Conservation (phyloP, 805 yeast genomes). For the Metschnikowia matae region DNA sequence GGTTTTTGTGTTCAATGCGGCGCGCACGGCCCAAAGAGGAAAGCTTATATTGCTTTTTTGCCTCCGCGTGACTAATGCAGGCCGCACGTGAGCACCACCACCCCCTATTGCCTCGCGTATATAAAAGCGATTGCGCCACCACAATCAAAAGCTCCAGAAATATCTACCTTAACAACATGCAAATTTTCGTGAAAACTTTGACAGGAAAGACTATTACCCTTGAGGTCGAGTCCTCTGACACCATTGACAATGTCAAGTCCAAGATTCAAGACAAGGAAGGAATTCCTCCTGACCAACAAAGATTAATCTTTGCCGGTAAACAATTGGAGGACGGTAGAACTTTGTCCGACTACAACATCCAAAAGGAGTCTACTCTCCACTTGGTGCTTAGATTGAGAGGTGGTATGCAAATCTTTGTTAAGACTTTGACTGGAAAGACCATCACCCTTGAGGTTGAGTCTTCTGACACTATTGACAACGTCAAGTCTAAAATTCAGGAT, state of each 20-base stretch:
- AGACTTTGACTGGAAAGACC: conserved; percentile 41
- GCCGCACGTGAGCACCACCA: conserved; percentile 15
- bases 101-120: conserved; percentile 18
- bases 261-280: no score
- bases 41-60: conserved; percentile 14
- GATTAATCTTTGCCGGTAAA: conserved; percentile 46
- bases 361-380: conserved; percentile 39
- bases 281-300: conserved; percentile 20
- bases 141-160: neutral
- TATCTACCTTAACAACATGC: conserved; percentile 18
- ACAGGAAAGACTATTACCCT: conserved; percentile 73
- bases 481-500: no score
- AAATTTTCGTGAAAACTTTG: conserved; percentile 43
- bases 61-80: conserved; percentile 16
- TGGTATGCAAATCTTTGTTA: conserved; percentile 58
- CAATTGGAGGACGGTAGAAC: conserved; percentile 42
- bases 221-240: conserved; percentile 97
- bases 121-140: conserved; percentile 19
- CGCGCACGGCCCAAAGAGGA: conserved; percentile 3
- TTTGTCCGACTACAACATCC: conserved; percentile 39
- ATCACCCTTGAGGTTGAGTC: no score
- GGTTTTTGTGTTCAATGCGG: neutral
- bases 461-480: no score
- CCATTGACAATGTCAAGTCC: conserved; percentile 79
- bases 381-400: conserved; percentile 21